A percentile compares a stretch with the other conserved stretches of the same genome.
phyloP scores from a whole-genome alignment of 805 yeast species.

The Ogataea polymorpha region DNA sequence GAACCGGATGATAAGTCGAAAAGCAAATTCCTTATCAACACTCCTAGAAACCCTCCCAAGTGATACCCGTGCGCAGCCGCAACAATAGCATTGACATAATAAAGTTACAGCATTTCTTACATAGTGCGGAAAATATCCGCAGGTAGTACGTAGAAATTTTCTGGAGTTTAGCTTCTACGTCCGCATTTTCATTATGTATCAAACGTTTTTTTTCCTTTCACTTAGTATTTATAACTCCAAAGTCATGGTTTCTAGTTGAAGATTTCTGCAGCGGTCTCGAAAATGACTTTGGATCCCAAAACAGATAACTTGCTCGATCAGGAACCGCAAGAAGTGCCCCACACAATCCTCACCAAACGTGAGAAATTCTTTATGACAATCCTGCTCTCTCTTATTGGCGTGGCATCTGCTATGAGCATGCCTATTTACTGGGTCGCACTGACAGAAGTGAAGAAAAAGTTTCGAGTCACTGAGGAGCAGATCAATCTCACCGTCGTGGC shows the following conservation, averaged over 20 bases:
- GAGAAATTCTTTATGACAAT: slow-evolving; percentile 42
- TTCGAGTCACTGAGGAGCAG: slow-evolving; percentile 52
- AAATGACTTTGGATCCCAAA: background rate
- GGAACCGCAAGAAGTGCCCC: slow-evolving; percentile 22
- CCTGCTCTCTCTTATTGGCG: slow-evolving; percentile 45
- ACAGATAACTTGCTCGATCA: no score
- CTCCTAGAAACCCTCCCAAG: slow-evolving; percentile 27
- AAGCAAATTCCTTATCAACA: slow-evolving; percentile 22
- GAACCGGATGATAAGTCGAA: slow-evolving; percentile 14
- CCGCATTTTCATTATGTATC: no score
- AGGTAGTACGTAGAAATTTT: no score
- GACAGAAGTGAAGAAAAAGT: slow-evolving; percentile 50
- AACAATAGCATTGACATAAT: background rate
- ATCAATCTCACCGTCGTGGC: slow-evolving; percentile 74
- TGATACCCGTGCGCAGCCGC: slow-evolving; percentile 7
- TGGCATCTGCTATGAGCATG: slow-evolving; percentile 68
- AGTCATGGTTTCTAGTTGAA: no score
- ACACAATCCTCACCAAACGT: slow-evolving; percentile 41
- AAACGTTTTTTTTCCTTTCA: no score
- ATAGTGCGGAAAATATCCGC: background rate
- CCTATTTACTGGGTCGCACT: slow-evolving; percentile 83
- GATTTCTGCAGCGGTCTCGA: no score
- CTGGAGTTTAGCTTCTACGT: no score
- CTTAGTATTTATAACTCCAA: no score
- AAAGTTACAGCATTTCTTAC: background rate